Evolutionary conservation across 2,329 filamentous ascomycete species (phyloP).

Genomic region (Sphaerulina musiva): DNA sequence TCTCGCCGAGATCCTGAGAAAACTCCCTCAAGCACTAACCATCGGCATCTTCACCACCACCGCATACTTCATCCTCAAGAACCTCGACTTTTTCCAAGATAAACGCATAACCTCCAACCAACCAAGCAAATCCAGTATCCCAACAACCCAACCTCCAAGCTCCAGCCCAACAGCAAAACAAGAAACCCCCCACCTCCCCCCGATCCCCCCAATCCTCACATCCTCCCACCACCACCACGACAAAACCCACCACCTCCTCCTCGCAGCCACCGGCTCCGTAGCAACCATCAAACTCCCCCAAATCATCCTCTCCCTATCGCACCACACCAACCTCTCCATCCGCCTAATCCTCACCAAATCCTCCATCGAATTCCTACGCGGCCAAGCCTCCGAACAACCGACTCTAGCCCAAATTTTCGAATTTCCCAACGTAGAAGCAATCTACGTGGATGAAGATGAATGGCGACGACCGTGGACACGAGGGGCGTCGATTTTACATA

Average conservation of each 20-base stretch:
- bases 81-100: not conserved
- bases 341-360: constrained; percentile 74
- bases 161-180: not conserved
- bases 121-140: not conserved
- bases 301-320: constrained; percentile 49
- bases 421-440: constrained; percentile 66
- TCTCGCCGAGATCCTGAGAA: constrained; percentile 8
- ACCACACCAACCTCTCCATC: constrained; percentile 59
- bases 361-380: constrained; percentile 67
- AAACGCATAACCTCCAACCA: not conserved
- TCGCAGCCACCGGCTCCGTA: constrained; percentile 67
- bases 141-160: not conserved
- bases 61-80: not conserved
- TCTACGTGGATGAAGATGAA: constrained; percentile 81
- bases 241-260: constrained; percentile 54
- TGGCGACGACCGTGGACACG: constrained; percentile 74
- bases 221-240: constrained; percentile 41
- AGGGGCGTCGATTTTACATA: constrained; percentile 77
- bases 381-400: constrained; percentile 73
- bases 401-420: constrained; percentile 52
- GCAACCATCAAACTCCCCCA: constrained; percentile 70
- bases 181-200: not conserved
- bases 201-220: constrained; percentile 21
- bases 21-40: constrained; percentile 2
- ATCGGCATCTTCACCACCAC: constrained; percentile 1